phyloP scores from a whole-genome alignment of 2,329 filamentous ascomycete species.

The Cytospora schulzeri region DNA sequence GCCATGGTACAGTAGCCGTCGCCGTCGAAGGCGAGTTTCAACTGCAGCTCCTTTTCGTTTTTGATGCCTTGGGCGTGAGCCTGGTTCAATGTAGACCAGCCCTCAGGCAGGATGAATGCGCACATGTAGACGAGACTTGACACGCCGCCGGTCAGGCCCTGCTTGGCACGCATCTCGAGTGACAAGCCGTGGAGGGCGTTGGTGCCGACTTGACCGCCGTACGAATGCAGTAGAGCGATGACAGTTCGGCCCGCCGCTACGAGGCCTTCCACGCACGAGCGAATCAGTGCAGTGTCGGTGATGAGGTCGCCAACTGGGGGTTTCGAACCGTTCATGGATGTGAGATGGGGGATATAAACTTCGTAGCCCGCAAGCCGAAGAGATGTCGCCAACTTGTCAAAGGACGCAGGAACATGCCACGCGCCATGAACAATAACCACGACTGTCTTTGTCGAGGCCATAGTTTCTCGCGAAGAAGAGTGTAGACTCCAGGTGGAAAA shows the following conservation, averaged over 20 bases:
- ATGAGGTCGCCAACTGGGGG: conserved; percentile 31
- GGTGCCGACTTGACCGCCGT: conserved; percentile 34
- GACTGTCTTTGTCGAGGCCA: not conserved
- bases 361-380: conserved; percentile 28
- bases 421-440: conserved; percentile 29
- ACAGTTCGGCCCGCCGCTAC: conserved; percentile 29
- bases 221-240: conserved; percentile 33
- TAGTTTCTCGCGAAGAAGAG: not conserved
- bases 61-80: not conserved
- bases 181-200: conserved; percentile 32
- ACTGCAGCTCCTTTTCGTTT: not conserved
- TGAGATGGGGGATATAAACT: conserved; percentile 29
- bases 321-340: conserved; percentile 27
- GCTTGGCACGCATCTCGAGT: conserved; percentile 12
- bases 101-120: conserved; percentile 13
- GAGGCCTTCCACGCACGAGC: conserved; percentile 29
- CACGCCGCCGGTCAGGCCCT: conserved; percentile 31
- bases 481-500: too few relatives aligned
- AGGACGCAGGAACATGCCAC: conserved; percentile 29
- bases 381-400: conserved; percentile 28
- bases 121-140: conserved; percentile 32
- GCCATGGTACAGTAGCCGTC: conserved; percentile 4
- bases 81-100: not conserved
- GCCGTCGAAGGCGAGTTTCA: not conserved
- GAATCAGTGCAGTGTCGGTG: conserved; percentile 31